These are phyloP conservation scores for Diaporthe vexans DNA, from an alignment of 2,329 filamentous ascomycete species.

Conservation along the genomic window DNA sequence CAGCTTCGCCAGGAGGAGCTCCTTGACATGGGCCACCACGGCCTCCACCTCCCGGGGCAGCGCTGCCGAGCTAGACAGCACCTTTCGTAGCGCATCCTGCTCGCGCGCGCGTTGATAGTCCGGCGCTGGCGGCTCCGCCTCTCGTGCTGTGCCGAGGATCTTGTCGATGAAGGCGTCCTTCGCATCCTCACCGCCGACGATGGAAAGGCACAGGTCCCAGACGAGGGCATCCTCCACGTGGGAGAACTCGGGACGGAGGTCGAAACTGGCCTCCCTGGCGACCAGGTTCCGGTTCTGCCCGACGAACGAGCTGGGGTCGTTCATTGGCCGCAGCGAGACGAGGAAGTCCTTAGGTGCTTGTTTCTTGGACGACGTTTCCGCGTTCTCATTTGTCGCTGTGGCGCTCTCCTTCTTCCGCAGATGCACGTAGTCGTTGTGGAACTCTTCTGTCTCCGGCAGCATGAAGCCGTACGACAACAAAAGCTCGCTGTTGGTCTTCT, in stretches of 20 bases:
- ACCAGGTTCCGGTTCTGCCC: constrained; percentile 56
- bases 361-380: background rate
- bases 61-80: constrained; percentile 53
- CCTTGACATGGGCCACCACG: constrained; percentile 53
- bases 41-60: constrained; percentile 59
- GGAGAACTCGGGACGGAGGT: constrained; percentile 57
- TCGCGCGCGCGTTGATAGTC: constrained; percentile 46
- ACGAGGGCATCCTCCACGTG: constrained; percentile 68
- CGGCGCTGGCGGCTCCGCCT: background rate
- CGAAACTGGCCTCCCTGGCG: constrained; percentile 44
- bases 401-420: constrained; percentile 60
- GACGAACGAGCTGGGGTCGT: constrained; percentile 62
- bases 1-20: constrained; percentile 55
- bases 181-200: constrained; percentile 47
- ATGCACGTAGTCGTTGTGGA: constrained; percentile 74
- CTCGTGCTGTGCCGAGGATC: constrained; percentile 27
- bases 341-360: constrained; percentile 58
- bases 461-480: constrained; percentile 75
- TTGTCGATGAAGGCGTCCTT: constrained; percentile 42
- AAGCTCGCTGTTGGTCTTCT: constrained; percentile 80
- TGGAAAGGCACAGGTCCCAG: constrained; percentile 62
- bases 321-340: constrained; percentile 65
- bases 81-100: constrained; percentile 41
- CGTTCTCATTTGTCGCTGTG: constrained; percentile 46
- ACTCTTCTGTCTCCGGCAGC: constrained; percentile 59